Conservation (phyloP, 2,329 filamentous ascomycete species). For the Chaetomium olivaceum region DNA sequence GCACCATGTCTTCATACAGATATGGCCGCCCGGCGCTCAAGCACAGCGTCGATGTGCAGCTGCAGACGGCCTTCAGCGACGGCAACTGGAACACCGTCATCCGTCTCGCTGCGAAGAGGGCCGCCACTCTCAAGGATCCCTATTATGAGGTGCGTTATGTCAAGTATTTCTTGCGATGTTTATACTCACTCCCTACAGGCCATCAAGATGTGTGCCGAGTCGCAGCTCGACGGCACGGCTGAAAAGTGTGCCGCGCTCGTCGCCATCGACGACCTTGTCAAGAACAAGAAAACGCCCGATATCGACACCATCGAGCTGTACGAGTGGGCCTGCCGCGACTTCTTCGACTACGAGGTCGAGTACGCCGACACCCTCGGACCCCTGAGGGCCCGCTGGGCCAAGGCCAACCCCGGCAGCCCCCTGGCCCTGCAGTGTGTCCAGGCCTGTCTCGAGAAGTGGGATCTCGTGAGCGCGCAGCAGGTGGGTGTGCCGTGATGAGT, state of each 20-base stretch:
- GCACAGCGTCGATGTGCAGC: conserved; percentile 54
- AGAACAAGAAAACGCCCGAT: conserved; percentile 50
- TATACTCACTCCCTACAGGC: conserved; percentile 37
- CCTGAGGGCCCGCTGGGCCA: conserved; percentile 53
- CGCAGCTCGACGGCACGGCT: conserved; percentile 51
- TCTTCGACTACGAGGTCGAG: conserved; percentile 41
- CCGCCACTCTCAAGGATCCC: conserved; percentile 51
- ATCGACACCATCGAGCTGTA: conserved; percentile 54
- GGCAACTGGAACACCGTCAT: conserved; percentile 55
- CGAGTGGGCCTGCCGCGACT: conserved; percentile 52
- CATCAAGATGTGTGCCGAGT: conserved; percentile 53
- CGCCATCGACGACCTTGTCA: conserved; percentile 49
- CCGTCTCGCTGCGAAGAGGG: conserved; percentile 54
- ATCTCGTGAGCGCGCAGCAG: conserved; percentile 59
- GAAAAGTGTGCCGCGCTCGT: conserved; percentile 49
- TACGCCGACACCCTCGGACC: conserved; percentile 52
- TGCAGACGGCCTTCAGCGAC: conserved; percentile 57
- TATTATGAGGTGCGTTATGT: conserved; percentile 54
- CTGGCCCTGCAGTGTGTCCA: conserved; percentile 49
- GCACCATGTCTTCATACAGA: conserved; percentile 33
- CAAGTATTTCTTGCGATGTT: background rate
- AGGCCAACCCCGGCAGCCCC: conserved; percentile 51
- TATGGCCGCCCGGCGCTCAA: conserved; percentile 45
- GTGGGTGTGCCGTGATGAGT: conserved; percentile 38
- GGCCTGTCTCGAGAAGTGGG: conserved; percentile 56